Evolutionary conservation across 306 rosid genomes (phyloP).

Genomic region (barrel medic (Medicago truncatula)): DNA sequence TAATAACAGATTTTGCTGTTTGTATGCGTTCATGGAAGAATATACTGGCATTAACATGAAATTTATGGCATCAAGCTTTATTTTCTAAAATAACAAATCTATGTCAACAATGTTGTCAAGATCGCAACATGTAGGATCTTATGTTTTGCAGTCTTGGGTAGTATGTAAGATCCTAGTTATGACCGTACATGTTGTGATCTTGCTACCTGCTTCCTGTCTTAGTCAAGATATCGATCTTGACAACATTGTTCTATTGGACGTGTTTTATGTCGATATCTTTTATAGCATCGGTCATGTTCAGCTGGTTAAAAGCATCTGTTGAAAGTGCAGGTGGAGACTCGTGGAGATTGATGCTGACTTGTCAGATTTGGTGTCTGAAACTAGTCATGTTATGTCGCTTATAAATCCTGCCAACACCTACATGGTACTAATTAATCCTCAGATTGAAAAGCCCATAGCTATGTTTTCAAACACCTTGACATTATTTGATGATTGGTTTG

Average conservation of each 20-base stretch:
- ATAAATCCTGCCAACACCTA: conserved; percentile 89
- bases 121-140: neutral
- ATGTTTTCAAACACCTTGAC: conserved; percentile 12
- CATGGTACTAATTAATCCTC: conserved; percentile 68
- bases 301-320: neutral
- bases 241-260: neutral
- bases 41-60: neutral
- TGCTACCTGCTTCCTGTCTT: neutral
- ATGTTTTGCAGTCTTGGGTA: neutral
- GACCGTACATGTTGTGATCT: too few relatives aligned
- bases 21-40: neutral
- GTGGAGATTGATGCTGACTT: conserved; percentile 84
- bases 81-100: neutral
- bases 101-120: neutral
- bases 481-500: conserved; percentile 32
- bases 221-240: neutral
- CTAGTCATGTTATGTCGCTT: conserved; percentile 81
- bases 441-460: conserved; percentile 16
- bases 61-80: neutral
- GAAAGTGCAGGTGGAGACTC: conserved; percentile 76
- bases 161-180: neutral
- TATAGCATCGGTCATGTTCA: neutral
- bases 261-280: neutral
- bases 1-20: neutral
- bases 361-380: conserved; percentile 71